Evolutionary conservation across 176 grass and related monocot species (phyloP).

Genomic region (Olyra latifolia): DNA sequence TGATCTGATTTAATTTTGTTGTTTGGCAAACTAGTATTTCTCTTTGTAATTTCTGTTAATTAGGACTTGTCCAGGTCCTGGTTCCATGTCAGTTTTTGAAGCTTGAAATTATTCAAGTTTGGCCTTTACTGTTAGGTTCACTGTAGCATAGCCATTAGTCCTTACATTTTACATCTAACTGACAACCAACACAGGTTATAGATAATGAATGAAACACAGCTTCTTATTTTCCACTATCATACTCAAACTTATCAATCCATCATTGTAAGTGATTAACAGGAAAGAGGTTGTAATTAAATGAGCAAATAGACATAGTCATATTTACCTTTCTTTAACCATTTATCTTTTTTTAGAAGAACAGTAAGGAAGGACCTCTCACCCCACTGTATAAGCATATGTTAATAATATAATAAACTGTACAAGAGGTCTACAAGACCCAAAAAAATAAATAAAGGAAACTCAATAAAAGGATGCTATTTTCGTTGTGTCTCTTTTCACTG

Average conservation of each 20-base stretch:
- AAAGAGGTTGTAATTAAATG: neutral
- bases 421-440: neutral
- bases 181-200: neutral
- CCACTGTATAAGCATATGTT: neutral
- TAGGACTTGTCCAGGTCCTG: neutral
- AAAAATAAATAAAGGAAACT: neutral
- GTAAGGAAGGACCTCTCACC: neutral
- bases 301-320: neutral
- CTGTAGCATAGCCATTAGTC: neutral
- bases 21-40: neutral
- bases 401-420: conserved; percentile 2
- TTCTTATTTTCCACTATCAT: neutral
- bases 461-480: neutral
- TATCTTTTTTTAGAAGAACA: neutral
- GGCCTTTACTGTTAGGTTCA: neutral
- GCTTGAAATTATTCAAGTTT: neutral
- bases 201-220: neutral
- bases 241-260: neutral
- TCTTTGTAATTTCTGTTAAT: neutral
- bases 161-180: neutral
- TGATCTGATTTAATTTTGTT: neutral
- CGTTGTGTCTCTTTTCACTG: conserved; percentile 14
- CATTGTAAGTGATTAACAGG: neutral
- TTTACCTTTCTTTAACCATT: neutral
- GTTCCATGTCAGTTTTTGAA: neutral